Evolutionary conservation across 1,284 basidiomycete species (phyloP).

Genomic region (Ustanciosporium gigantosporum): DNA sequence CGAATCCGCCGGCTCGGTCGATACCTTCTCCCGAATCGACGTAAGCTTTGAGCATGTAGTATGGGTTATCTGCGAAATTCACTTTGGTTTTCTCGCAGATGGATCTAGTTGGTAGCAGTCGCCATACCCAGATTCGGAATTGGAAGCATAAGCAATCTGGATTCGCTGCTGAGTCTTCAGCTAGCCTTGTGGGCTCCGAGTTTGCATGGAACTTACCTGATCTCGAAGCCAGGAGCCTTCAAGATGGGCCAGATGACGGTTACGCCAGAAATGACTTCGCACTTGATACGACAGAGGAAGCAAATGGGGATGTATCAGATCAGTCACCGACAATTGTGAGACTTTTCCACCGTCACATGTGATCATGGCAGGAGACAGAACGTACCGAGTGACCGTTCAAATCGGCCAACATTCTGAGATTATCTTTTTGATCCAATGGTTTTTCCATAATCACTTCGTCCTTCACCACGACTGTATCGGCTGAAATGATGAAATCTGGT

Average conservation of each 20-base stretch:
- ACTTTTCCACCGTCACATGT: no score
- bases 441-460: conserved; percentile 76
- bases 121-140: no score
- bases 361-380: neutral
- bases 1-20: conserved; percentile 91
- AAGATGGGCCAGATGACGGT: conserved; percentile 77
- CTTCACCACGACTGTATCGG: conserved; percentile 56
- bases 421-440: conserved; percentile 77
- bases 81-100: conserved; percentile 55
- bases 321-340: neutral
- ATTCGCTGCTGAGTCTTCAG: neutral
- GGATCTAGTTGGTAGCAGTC: no score
- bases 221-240: conserved; percentile 80
- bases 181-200: neutral
- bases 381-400: conserved; percentile 66
- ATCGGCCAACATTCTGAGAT: conserved; percentile 83
- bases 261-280: conserved; percentile 57
- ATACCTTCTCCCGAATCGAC: conserved; percentile 84
- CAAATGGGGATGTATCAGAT: neutral
- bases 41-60: conserved; percentile 74
- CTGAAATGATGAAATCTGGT: conserved; percentile 87
- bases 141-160: neutral
- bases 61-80: conserved; percentile 60
- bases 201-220: conserved; percentile 67
- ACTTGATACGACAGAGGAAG: conserved; percentile 7